Conservation (phyloP, 192 early-diverging fungal species). For the Coemansia sp. region DNA sequence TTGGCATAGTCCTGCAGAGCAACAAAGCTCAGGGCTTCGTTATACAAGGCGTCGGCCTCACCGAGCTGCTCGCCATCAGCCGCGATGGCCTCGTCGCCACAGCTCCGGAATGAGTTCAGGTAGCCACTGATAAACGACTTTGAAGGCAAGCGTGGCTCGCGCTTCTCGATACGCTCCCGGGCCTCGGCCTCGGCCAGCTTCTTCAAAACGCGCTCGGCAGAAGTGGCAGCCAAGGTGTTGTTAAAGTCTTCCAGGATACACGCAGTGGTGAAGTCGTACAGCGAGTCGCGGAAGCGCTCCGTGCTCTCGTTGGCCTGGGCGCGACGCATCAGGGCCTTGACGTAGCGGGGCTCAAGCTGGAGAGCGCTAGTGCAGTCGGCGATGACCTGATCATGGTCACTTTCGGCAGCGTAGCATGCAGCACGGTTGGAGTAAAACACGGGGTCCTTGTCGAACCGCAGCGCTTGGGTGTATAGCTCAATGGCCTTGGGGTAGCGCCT, state of each 20-base stretch:
- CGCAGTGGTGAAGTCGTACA: conserved; percentile 86
- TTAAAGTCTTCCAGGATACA: conserved; percentile 96
- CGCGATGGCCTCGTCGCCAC: conserved; percentile 30
- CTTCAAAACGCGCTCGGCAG: conserved; percentile 91
- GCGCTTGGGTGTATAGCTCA: conserved; percentile 85
- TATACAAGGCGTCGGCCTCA: conserved; percentile 56
- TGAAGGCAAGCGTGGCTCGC: conserved; percentile 77
- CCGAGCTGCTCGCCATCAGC: conserved; percentile 28
- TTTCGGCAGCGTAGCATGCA: conserved; percentile 83
- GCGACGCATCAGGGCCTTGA: conserved; percentile 83
- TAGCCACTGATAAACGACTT: conserved; percentile 91
- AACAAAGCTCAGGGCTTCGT: conserved; percentile 59
- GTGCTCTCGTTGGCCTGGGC: conserved; percentile 67
- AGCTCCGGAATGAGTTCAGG: conserved; percentile 86
- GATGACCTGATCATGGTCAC: conserved; percentile 75
- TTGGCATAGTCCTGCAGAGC: conserved; percentile 61
- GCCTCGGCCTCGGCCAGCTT: conserved; percentile 77
- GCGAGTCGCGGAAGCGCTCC: conserved; percentile 56
- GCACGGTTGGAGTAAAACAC: conserved; percentile 96
- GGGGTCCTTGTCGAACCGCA: conserved; percentile 77
- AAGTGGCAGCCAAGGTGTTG: conserved; percentile 73
- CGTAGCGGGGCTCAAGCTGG: conserved; percentile 80
- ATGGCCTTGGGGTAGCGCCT: conserved; percentile 87
- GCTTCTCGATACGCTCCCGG: conserved; percentile 65
- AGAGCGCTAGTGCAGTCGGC: conserved; percentile 85